These are phyloP conservation scores for Trypanosoma melophagium DNA, from an alignment of 208 protist genomes.

Conservation along the genomic window DNA sequence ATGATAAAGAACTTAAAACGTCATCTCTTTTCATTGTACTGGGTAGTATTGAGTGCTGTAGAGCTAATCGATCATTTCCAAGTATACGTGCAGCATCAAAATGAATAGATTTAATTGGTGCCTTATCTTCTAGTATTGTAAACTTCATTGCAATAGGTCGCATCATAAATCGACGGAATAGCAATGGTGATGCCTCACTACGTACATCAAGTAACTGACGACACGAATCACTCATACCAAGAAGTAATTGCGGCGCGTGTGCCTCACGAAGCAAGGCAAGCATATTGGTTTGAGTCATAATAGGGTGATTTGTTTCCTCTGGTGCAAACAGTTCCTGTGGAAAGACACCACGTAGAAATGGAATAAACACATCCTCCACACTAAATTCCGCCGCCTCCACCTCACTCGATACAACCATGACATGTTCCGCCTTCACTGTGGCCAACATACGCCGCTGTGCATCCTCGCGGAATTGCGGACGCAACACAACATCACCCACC, in stretches of 20 bases:
- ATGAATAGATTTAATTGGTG: conserved; percentile 55
- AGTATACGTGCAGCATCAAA: conserved; percentile 79
- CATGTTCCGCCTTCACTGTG: conserved; percentile 78
- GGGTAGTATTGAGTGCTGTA: conserved; percentile 5
- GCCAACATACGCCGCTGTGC: conserved; percentile 51
- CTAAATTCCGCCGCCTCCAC: conserved; percentile 48
- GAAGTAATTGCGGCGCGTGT: conserved; percentile 70
- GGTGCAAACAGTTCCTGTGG: conserved; percentile 64
- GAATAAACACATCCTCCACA: conserved; percentile 80
- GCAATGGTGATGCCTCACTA: conserved; percentile 44
- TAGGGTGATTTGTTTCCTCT: conserved; percentile 57
- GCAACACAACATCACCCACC: conserved; percentile 74
- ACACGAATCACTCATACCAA: conserved; percentile 56
- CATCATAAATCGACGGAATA: conserved; percentile 77
- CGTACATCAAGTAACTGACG: conserved; percentile 66
- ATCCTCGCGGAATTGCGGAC: conserved; percentile 54
- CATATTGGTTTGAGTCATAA: conserved; percentile 72
- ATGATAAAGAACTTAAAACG: neutral
- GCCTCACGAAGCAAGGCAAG: conserved; percentile 49
- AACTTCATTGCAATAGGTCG: conserved; percentile 63
- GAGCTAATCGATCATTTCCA: conserved; percentile 50
- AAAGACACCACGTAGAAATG: conserved; percentile 76
- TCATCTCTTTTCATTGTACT: neutral
- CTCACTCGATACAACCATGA: conserved; percentile 52
- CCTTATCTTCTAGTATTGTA: conserved; percentile 77